These are phyloP conservation scores for Fusarium sp. DNA, from an alignment of 2,329 filamentous ascomycete genomes.

Conservation along the genomic window DNA sequence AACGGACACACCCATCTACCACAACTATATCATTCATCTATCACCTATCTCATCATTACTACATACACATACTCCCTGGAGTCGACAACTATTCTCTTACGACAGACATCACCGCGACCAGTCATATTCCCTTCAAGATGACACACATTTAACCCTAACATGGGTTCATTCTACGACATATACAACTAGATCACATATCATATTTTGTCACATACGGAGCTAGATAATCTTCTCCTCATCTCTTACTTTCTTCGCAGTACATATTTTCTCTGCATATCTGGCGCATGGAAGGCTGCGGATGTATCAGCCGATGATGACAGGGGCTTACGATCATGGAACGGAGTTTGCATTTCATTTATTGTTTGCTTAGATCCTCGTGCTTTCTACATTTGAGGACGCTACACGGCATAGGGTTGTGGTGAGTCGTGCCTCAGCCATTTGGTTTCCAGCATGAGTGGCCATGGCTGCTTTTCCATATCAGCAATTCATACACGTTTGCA, in stretches of 20 bases:
- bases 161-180: neutral
- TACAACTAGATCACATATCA: slow-evolving; percentile 19
- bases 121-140: slow-evolving; percentile 13
- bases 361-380: slow-evolving; percentile 7
- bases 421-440: neutral
- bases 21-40: neutral
- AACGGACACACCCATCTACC: neutral
- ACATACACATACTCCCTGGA: neutral
- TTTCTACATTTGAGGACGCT: slow-evolving; percentile 2
- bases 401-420: neutral
- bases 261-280: slow-evolving; percentile 38
- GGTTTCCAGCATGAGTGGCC: slow-evolving; percentile 10
- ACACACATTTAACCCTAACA: neutral
- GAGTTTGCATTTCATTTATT: slow-evolving; percentile 34
- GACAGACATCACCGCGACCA: neutral
- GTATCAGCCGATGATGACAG: slow-evolving; percentile 35
- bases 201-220: neutral
- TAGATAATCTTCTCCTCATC: neutral
- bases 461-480: neutral
- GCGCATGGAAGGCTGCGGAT: slow-evolving; percentile 40
- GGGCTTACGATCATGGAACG: slow-evolving; percentile 38
- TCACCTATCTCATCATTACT: neutral
- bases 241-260: slow-evolving; percentile 29
- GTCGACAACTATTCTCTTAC: neutral
- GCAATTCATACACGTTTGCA: neutral